Evolutionary conservation across 1,284 basidiomycete genomes (phyloP).

Genomic region (Ganoderma boninense): DNA sequence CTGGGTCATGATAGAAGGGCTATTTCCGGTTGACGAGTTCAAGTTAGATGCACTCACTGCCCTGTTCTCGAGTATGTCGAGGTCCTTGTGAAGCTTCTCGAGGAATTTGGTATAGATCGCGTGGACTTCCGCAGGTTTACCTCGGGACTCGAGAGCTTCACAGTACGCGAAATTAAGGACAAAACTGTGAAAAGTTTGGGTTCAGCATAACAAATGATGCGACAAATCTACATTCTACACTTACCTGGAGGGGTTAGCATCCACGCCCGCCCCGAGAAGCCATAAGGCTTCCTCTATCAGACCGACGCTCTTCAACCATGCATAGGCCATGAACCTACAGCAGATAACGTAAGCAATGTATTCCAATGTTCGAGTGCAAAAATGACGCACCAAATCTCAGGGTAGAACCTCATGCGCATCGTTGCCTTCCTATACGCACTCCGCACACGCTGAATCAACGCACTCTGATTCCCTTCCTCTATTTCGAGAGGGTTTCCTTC

Average conservation of each 20-base stretch:
- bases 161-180: slow-evolving; percentile 91
- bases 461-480: slow-evolving; percentile 82
- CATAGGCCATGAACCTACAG: slow-evolving; percentile 88
- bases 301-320: slow-evolving; percentile 76
- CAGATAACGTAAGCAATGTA: too few species aligned
- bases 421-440: slow-evolving; percentile 90
- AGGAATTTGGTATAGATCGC: slow-evolving; percentile 78
- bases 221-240: slow-evolving; percentile 21
- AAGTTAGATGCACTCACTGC: too few species aligned
- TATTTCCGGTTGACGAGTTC: too few species aligned
- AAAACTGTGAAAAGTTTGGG: slow-evolving; percentile 63
- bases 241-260: slow-evolving; percentile 88
- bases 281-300: slow-evolving; percentile 84
- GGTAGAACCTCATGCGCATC: slow-evolving; percentile 92
- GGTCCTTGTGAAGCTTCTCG: slow-evolving; percentile 70
- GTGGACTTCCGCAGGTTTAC: slow-evolving; percentile 75
- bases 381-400: slow-evolving; percentile 86
- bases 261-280: slow-evolving; percentile 85
- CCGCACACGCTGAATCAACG: slow-evolving; percentile 76
- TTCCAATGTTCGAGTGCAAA: too few species aligned
- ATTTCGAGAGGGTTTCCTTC: slow-evolving; percentile 93
- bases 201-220: too few species aligned
- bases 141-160: slow-evolving; percentile 78
- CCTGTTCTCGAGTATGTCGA: slow-evolving; percentile 75
- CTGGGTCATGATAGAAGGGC: too few species aligned